Base-by-base conservation (phyloP, 805 yeast species). In the Brettanomyces nanus region DNA sequence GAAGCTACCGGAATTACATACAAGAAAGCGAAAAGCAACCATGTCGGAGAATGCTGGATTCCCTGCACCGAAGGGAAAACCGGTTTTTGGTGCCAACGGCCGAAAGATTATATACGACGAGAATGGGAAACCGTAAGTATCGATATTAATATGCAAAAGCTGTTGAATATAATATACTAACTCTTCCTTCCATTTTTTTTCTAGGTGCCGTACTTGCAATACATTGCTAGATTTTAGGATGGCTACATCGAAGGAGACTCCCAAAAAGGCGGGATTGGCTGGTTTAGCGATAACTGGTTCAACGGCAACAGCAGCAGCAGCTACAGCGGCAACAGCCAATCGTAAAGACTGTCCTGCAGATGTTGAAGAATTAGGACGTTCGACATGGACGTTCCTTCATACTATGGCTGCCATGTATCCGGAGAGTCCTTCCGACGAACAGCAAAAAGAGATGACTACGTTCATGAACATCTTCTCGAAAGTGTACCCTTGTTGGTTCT, bases 361-460 rank as follows among this genome's bases (percentile, higher is more conserved):
- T 61, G 90, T 83, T 3, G 80, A 70, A 37, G 67, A 69, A 43
- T 59, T 92, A 4, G 98, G 98, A 1, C 67, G 78, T 34, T 77
- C 95, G 0, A 77, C 96, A 3, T 92, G 98, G 98, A 85, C 95
- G 1, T 71, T 90, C 29, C 63, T 92, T 25, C 98, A 92, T 52
- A 71, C 95, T 0, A 71, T 90, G 37, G 96, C 96, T 0, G 96
- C 97, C 0, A 73, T 74, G 14, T 92, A 86, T 52, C 97, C 98
- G 0, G 78, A 69, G 28, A 59, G 49, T 0, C 94, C 98, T 2
- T 52, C 72, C 4, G 51, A 50, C 2, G 61, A 62, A 19, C 77
- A 87, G 48, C 89, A 89, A 59, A 47, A 57, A 4, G 95, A 86
- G 44, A 73, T 90, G 78, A 64, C 61, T 34, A 71, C 74, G 35